Base-by-base conservation (phyloP, 2,329 filamentous ascomycete species). In the Gaeumannomyces sp. region DNA sequence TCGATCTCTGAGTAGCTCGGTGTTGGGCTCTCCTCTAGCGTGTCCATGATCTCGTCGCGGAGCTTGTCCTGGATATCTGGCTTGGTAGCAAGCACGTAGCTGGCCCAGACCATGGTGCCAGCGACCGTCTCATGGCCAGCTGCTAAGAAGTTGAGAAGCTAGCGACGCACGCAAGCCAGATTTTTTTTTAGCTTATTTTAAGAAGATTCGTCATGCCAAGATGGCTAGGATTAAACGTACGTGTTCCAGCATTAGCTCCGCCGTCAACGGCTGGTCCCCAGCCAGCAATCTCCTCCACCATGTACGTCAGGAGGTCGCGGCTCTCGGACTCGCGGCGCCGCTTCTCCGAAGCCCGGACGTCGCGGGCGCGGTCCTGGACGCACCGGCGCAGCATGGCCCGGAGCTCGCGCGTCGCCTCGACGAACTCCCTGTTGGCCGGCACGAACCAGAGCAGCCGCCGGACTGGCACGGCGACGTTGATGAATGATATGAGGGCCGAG, bases 391-490 rank as follows among this genome's bases (percentile, higher is more conserved):
- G 68, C 64, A 78, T 75, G 33, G 66, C 65, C n/a, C 73, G 71
- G 14, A 80, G 71, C 60, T 73, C 70, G 2, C 66, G 62, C 25
- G 73, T 74, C 2, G 76, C 75, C 2, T 63, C 64, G n/a, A 77
- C 66, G 66, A 79, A 80, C 4, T 65, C 68, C 7, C 68, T 71
- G 65, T 81, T 81, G 1, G 76, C 76, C 64, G 66, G 45, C 65
- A 66, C 63, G 59, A 64, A 64, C 59, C 35, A 61, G 16, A 65
- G 60, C 22, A 65, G 63, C 35, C 60, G 58, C 10, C 75, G 72
- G 8, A 76, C 68, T 1, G 75, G 74, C 2, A 77, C 7, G 38
- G 72, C 71, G 11, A 70, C 69, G 62, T 77, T 75, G 22, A 76
- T 65, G 27, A 74, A 71, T 50, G 68, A 70, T 19, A 77, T 70